Evolutionary conservation across 495 filamentous ascomycete genomes (phyloP).

Genomic region (Penicillium coprophilum): DNA sequence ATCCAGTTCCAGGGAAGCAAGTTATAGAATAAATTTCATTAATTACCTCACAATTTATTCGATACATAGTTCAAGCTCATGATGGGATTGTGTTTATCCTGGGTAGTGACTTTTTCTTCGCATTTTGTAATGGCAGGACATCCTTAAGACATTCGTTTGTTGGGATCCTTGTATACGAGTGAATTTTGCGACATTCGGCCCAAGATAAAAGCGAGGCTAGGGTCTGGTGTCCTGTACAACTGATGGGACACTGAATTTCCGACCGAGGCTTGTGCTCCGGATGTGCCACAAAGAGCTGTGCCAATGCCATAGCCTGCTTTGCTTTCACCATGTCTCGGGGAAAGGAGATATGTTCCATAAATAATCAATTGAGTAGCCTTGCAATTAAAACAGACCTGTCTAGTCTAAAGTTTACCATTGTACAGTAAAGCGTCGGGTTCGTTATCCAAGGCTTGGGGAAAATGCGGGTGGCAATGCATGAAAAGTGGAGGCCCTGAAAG

Average conservation of each 20-base stretch:
- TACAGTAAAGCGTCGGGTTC: neutral
- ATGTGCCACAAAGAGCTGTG: neutral
- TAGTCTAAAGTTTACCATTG: neutral
- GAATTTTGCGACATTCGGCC: neutral
- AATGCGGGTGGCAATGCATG: conserved; percentile 5
- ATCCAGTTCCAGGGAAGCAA: conserved; percentile 10
- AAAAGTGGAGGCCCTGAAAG: neutral
- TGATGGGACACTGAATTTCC: neutral
- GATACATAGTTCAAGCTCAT: neutral
- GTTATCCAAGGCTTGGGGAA: conserved; percentile 2
- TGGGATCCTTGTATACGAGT: neutral
- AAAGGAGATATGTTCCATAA: neutral
- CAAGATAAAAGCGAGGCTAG: neutral
- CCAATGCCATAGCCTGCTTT: conserved; percentile 2
- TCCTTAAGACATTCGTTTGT: neutral
- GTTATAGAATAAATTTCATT: conserved; percentile 3
- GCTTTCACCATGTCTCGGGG: neutral
- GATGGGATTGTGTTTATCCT: neutral
- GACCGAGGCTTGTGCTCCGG: neutral
- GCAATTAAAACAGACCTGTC: neutral
- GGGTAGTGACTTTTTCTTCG: neutral
- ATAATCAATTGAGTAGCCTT: conserved; percentile 7
- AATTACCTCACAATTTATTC: neutral
- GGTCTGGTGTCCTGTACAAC: neutral
- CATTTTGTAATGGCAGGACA: neutral